Evolutionary conservation across 768 basidiomycete species (phyloP).

Genomic region (Serpula lacrymans): DNA sequence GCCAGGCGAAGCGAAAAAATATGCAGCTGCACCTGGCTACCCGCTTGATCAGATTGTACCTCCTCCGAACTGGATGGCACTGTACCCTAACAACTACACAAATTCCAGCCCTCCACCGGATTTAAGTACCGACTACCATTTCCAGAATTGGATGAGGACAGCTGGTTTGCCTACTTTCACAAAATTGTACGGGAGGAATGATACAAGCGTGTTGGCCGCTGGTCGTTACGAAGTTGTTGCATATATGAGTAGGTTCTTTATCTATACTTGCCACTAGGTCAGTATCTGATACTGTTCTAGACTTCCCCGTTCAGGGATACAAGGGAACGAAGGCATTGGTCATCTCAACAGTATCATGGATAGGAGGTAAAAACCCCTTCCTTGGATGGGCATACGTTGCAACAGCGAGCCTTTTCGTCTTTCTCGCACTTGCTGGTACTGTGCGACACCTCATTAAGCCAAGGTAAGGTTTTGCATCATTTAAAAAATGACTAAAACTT

Average conservation of each 20-base stretch:
- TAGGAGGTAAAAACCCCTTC: slow-evolving; percentile 98
- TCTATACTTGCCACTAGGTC: slow-evolving; percentile 9
- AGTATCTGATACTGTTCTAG: slow-evolving; percentile 50
- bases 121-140: slow-evolving; percentile 77
- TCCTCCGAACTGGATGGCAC: slow-evolving; percentile 86
- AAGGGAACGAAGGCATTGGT: slow-evolving; percentile 96
- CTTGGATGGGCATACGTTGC: slow-evolving; percentile 98
- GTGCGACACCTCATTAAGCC: slow-evolving; percentile 91
- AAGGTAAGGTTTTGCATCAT: slow-evolving; percentile 48
- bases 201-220: slow-evolving; percentile 61
- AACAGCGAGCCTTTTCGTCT: slow-evolving; percentile 80
- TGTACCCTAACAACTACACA: slow-evolving; percentile 76
- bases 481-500: neutral
- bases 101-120: slow-evolving; percentile 64
- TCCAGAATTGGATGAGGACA: slow-evolving; percentile 99
- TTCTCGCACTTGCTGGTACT: slow-evolving; percentile 86
- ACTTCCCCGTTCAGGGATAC: slow-evolving; percentile 89
- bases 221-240: slow-evolving; percentile 77
- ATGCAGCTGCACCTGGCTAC: slow-evolving; percentile 57
- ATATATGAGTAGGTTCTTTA: slow-evolving; percentile 68
- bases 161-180: slow-evolving; percentile 96
- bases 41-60: slow-evolving; percentile 68
- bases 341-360: slow-evolving; percentile 97
- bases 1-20: slow-evolving; percentile 93
- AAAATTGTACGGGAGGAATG: slow-evolving; percentile 92